Evolutionary conservation across 2,329 filamentous ascomycete species (phyloP).

Genomic region (Xylaria sp.): DNA sequence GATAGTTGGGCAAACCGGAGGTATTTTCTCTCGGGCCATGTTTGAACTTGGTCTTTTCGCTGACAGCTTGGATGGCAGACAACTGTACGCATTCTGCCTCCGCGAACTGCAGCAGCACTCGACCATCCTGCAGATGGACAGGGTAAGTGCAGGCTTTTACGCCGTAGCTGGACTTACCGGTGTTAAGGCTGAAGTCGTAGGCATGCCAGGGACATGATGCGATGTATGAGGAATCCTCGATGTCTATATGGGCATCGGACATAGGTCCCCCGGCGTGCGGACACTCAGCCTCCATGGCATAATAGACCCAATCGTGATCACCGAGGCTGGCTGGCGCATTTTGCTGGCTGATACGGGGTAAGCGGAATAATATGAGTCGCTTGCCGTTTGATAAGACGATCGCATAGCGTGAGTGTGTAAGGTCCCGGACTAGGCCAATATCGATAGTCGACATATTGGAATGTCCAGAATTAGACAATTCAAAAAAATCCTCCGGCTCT

Average conservation of each 20-base stretch:
- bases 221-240: constrained; percentile 60
- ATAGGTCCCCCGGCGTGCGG: constrained; percentile 60
- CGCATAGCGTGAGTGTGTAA: constrained; percentile 56
- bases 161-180: constrained; percentile 59
- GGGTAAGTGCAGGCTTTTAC: constrained; percentile 60
- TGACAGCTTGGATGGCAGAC: constrained; percentile 55
- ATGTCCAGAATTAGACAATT: not conserved
- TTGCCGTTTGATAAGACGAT: constrained; percentile 57
- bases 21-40: constrained; percentile 45
- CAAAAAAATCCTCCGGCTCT: not conserved
- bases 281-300: constrained; percentile 61
- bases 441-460: constrained; percentile 47
- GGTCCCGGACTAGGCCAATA: constrained; percentile 48
- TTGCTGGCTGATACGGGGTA: constrained; percentile 54
- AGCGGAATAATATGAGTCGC: constrained; percentile 58
- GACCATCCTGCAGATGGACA: constrained; percentile 52
- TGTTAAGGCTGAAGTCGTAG: constrained; percentile 62
- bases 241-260: constrained; percentile 58
- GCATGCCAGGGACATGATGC: constrained; percentile 61
- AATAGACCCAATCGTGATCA: constrained; percentile 57
- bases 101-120: constrained; percentile 51
- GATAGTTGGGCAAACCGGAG: constrained; percentile 44
- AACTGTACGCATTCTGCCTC: constrained; percentile 45
- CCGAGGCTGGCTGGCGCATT: constrained; percentile 47
- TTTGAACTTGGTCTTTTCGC: constrained; percentile 59